Evolutionary conservation across 2,329 filamentous ascomycete species (phyloP).

Genomic region (Colletotrichum sp.): DNA sequence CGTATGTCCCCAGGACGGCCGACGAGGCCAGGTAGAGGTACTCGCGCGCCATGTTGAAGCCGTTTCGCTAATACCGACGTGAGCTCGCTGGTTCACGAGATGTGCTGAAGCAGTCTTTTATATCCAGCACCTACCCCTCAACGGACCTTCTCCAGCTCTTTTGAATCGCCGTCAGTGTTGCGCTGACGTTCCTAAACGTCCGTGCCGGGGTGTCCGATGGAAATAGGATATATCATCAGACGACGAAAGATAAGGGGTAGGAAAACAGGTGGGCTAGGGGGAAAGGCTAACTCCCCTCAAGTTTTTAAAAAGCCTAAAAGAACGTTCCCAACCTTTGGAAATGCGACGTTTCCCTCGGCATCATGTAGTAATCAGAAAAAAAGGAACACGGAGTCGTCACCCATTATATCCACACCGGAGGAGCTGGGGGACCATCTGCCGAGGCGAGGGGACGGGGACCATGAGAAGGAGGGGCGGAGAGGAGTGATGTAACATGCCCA

Average conservation of each 20-base stretch:
- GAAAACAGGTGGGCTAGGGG: not conserved
- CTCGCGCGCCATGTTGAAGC: constrained; percentile 1
- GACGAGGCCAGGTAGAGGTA: constrained; percentile 6
- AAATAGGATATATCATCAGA: not conserved
- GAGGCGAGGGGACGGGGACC: not conserved
- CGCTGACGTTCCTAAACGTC: not conserved
- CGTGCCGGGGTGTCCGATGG: not conserved
- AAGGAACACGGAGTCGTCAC: not conserved
- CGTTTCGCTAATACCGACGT: not conserved
- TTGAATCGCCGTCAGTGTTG: not conserved
- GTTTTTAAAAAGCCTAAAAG: not conserved
- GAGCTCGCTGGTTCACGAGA: not conserved
- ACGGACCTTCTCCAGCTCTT: not conserved
- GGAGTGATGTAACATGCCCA: not conserved
- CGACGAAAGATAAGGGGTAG: not conserved
- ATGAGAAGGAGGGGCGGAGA: not conserved
- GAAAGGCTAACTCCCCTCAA: not conserved
- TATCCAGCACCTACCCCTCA: not conserved
- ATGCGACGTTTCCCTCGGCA: not conserved
- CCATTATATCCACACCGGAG: not conserved
- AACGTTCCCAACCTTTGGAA: not conserved
- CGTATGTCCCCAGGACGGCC: not conserved
- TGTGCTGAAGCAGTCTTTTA: not conserved
- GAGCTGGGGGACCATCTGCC: not conserved
- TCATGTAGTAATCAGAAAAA: not conserved